Evolutionary conservation across 768 basidiomycete species (phyloP), one percentile per base, ranked within the genome.

Genomic region (Naganishia friedmannii): DNA sequence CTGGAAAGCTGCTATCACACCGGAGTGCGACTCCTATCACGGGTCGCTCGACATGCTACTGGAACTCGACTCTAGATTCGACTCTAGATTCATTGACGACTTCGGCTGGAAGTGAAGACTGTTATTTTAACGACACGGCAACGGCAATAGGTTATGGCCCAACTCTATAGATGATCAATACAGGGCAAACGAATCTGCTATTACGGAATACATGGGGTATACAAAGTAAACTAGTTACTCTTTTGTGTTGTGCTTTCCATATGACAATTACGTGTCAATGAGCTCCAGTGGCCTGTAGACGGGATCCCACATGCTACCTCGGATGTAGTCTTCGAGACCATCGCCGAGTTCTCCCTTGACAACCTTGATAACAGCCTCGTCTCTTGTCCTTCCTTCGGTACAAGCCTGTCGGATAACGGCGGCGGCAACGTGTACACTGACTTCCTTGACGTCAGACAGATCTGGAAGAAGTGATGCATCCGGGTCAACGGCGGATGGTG

Each of bases 321-420:
- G 75, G 68, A 91, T 60, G 65, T 75, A 77, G 28, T 79, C 75
- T 70, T 80, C 79, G 10, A 79, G 70, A 37, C 65, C 69, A 51
- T 75, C 69, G 8, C 69, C 73, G 13, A 70, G 73, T 60, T 79
- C 70, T 4, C 79, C 79, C 45, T 76, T 72, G 17, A 78, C 79
- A 17, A 80, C 70, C 63, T 72, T 74, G 26, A 77, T 71, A 17
- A 77, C 77, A 45, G 74, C 71, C 67, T 77, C 72, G 69, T 80
- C 79, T n/a, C 83, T 82, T 0, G 88, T 87, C 68, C 83, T 84
- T 0, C 89, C 91, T 77, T 94, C 91, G 48, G 85, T 83, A 34
- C 90, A 85, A 0, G 91, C 89, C 72, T 90, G 87, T 79, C 90
- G 86, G 0, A 90, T 89, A 9, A 94, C 91, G 0, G 90, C 90